Evolutionary conservation across 371 early-diverging fungal genomes (phyloP), one percentile per base, ranked within the genome.

Genomic region (Mucor ambiguus): DNA sequence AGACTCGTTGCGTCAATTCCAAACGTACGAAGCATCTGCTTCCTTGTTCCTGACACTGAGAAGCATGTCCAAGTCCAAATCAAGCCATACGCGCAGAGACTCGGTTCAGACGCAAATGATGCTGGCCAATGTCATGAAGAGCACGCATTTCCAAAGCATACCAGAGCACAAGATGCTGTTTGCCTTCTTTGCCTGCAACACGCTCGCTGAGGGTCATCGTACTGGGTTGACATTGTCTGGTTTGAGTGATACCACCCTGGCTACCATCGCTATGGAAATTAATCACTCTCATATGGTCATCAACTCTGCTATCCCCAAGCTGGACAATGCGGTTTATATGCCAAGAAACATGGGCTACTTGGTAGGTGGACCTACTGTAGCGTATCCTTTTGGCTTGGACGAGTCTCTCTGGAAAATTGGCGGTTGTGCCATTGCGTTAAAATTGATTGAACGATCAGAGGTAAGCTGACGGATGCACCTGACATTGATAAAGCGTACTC

Each of bases 361-460:
- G 16, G 66, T 70, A 5, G 91, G 91, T 10, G 75, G 82, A 30
- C 86, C 87, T 0, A 73, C 85, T 32, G 73, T 85, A 2, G 88
- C 88, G 9, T 79, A 84, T 64, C 82, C 86, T 22, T 77, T 82
- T 73, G 83, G 89, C 22, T 60, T 88, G 57, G 87, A 89, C 69
- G 91, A 91, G 61, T 85, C 90, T 0, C 81, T 90, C 35, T 90
- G 91, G 90, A 90, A 89, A 57, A 80, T 91, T 58, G 91, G 92
- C 11, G 91, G 92, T 2, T 89, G 88, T 67, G 84, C 87, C 18
- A 79, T 90, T 20, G 85, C 87, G 1, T 67, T 91, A 32, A 84
- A 84, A 33, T 67, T 91, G 9, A 82, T 90, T 35, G 89, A 91
- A 56, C 71, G 75, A 16, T 81, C 90, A 7, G 80, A 86, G 74